These are phyloP conservation scores for Usnea hakonensis DNA, from an alignment of 495 filamentous ascomycete genomes.

Conservation along the genomic window DNA sequence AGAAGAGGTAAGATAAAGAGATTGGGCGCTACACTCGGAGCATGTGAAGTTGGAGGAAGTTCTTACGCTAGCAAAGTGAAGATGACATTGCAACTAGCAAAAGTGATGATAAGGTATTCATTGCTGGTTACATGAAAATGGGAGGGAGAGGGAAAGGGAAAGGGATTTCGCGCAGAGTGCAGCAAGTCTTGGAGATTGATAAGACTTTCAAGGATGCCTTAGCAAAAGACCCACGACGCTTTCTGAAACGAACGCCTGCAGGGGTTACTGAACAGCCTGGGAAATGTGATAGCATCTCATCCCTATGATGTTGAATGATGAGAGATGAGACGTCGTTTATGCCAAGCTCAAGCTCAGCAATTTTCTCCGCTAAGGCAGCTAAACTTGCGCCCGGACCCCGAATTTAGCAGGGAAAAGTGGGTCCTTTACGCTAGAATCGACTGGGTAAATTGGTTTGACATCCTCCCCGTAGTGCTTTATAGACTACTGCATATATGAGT, in stretches of 20 bases:
- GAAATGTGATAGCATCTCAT: no score
- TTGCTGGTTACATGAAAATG: no score
- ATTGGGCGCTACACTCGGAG: neutral
- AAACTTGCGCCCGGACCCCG: conserved; percentile 6
- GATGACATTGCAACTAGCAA: neutral
- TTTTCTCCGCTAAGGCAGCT: neutral
- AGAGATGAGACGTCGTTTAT: neutral
- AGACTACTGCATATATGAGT: conserved; percentile 5
- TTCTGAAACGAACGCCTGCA: no score
- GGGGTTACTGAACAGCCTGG: no score
- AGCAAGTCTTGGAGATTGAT: no score
- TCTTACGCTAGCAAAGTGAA: neutral
- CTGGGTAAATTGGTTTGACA: conserved; percentile 9
- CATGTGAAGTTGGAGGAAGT: neutral
- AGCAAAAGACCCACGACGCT: no score
- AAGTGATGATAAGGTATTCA: no score
- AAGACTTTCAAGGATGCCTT: no score
- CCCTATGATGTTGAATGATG: neutral
- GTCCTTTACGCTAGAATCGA: neutral
- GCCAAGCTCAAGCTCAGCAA: neutral
- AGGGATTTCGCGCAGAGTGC: no score
- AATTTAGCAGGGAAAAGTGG: neutral
- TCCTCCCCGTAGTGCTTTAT: neutral
- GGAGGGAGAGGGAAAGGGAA: no score
- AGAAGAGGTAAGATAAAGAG: neutral